Base-by-base conservation (phyloP, 371 early-diverging fungal species). In the Rhizopus sp. region DNA sequence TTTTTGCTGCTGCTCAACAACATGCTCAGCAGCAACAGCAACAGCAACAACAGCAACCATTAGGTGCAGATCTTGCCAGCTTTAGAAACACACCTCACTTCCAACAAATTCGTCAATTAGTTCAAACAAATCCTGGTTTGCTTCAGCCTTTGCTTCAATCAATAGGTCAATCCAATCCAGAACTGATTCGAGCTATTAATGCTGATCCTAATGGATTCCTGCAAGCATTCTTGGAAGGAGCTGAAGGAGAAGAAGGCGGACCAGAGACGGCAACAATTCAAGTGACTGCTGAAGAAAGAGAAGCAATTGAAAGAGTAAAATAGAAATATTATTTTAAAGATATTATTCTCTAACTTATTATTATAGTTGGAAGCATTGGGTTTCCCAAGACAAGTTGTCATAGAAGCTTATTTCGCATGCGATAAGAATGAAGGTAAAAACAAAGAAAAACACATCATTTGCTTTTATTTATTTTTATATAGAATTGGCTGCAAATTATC, bases 401-500 rank as follows among this genome's bases (percentile, higher is more conserved):
- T 95, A 58, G 94, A 96, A 77, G 98, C 97, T 30, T 98, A 85
- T 75, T 84, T 98, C 69, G 95, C 95, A 8, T 98, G 98, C 69
- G 98, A 98, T 62, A 95, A 94, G 74, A 93, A 97, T 73, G 98
- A 98, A 83, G 78, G 78, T 75, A 73, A 59, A 10, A 33, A 23
- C 23, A 23, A 44, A 47, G 38, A 48, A 33, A 50, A 33, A 1
- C 12, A 10, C 3, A 31, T 35, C 15, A 9, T 34, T 23, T 23
- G n/a, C 9, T 49, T n/a, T 5, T 49, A 49, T 8, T 5, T 33
- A 42, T 40, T 12, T 35, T 4, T 29, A 2, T 34, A 48, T 58
- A 78, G 93, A 96, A 69, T 67, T 96, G 63, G 94, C 98, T 1
- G 98, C 97, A 35, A 97, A 97, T 73, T 97, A 91, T 69, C 68